Conservation (phyloP, 495 filamentous ascomycete genomes). For the Hypoxylon fuscum region DNA sequence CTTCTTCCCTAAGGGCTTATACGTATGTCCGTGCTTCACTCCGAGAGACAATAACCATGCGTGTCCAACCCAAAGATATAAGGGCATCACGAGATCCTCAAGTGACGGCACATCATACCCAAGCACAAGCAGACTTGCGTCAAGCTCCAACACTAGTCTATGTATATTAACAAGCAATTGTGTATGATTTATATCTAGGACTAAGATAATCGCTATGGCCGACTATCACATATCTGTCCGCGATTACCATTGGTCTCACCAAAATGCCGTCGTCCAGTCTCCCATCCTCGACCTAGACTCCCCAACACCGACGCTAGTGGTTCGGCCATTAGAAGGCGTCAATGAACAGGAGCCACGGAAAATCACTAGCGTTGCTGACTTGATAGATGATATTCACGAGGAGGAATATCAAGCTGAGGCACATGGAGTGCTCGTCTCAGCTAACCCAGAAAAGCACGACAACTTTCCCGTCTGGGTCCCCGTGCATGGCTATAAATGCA, state of each 20-base stretch:
- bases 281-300: slow-evolving; percentile 17
- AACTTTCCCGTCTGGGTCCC: slow-evolving; percentile 38
- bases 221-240: slow-evolving; percentile 24
- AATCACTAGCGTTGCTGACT: slow-evolving; percentile 1
- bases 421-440: slow-evolving; percentile 43
- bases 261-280: slow-evolving; percentile 28
- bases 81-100: neutral
- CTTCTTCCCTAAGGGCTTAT: slow-evolving; percentile 2
- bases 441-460: slow-evolving; percentile 2
- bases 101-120: neutral
- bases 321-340: slow-evolving; percentile 26
- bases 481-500: slow-evolving; percentile 8
- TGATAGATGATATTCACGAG: slow-evolving; percentile 25
- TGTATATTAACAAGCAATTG: neutral
- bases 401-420: slow-evolving; percentile 27
- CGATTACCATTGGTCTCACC: slow-evolving; percentile 35
- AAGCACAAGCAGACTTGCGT: neutral
- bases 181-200: slow-evolving; percentile 8
- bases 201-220: slow-evolving; percentile 8
- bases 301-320: slow-evolving; percentile 1
- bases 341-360: slow-evolving; percentile 34
- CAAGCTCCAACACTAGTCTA: neutral
- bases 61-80: no score
- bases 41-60: neutral
- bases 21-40: neutral